phyloP scores from a whole-genome alignment of 192 early-diverging fungal genomes.

The Podila verticillata region DNA sequence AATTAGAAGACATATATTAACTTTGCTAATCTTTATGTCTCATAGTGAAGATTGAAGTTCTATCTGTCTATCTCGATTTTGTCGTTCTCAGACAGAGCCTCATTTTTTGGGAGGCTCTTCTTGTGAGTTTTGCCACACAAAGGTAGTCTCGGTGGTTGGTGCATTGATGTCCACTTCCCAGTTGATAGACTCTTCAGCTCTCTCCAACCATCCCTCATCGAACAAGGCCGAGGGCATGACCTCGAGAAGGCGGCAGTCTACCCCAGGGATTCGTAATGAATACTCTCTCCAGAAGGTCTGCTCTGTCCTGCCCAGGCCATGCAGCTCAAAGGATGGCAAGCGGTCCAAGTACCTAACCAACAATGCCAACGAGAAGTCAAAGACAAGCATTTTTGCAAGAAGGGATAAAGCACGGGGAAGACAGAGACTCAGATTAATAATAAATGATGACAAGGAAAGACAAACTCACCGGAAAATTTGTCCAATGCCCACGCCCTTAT shows the following conservation, averaged over 20 bases:
- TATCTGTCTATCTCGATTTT: neutral
- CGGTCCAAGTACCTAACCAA: conserved; percentile 36
- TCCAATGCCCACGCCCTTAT: conserved; percentile 55
- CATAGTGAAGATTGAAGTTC: too few relatives aligned
- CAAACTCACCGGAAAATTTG: conserved; percentile 50
- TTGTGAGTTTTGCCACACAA: neutral
- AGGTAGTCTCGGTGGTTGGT: neutral
- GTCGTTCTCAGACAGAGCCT: neutral
- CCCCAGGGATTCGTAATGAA: conserved; percentile 41
- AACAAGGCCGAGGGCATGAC: conserved; percentile 43
- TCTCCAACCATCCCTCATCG: conserved; percentile 37
- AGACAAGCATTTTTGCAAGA: too few relatives aligned
- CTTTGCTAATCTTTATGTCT: too few relatives aligned
- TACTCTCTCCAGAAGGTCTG: conserved; percentile 57
- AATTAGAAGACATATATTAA: too few relatives aligned
- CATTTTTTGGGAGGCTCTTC: neutral
- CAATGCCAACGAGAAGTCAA: neutral
- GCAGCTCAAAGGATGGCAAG: conserved; percentile 52
- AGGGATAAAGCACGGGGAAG: too few relatives aligned
- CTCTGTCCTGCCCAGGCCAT: conserved; percentile 39
- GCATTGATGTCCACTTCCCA: conserved; percentile 31
- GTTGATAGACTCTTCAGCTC: conserved; percentile 12
- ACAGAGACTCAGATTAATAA: too few relatives aligned
- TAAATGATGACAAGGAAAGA: too few relatives aligned
- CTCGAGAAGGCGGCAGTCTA: conserved; percentile 53